Conservation (phyloP, 1,139 yeast genomes). For the Starmera stellimalicola region DNA sequence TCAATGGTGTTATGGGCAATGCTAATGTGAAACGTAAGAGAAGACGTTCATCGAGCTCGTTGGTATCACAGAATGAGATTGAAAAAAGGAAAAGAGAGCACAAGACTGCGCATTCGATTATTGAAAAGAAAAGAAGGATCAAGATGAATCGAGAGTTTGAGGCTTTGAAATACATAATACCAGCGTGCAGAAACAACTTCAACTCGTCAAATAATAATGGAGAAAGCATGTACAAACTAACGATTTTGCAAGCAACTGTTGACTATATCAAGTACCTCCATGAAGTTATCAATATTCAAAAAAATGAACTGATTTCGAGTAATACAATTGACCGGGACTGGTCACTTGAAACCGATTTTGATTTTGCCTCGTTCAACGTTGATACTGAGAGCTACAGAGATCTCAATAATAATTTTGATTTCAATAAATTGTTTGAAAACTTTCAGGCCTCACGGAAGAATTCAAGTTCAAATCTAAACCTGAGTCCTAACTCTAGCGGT, state of each 20-base stretch:
- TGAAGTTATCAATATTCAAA: conserved; percentile 41
- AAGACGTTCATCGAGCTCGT: conserved; percentile 29
- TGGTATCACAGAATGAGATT: conserved; percentile 41
- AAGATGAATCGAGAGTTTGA: conserved; percentile 80
- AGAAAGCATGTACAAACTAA: conserved; percentile 72
- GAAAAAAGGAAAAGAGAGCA: conserved; percentile 49
- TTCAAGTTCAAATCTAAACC: conserved; percentile 23
- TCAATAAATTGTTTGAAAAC: conserved; percentile 27
- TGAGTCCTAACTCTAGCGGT: no score
- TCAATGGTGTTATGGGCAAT: neutral
- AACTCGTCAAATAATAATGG: conserved; percentile 21
- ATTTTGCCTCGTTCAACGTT: conserved; percentile 42
- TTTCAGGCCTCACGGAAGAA: conserved; percentile 8
- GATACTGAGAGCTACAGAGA: conserved; percentile 52
- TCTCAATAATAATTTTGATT: conserved; percentile 46
- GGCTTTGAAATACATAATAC: conserved; percentile 66
- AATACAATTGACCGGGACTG: conserved; percentile 14
- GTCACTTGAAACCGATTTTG: conserved; percentile 31
- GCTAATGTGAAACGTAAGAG: conserved; percentile 31
- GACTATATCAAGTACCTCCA: conserved; percentile 70
- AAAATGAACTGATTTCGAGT: conserved; percentile 24
- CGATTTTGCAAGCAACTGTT: conserved; percentile 72
- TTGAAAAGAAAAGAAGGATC: conserved; percentile 69
- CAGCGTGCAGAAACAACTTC: conserved; percentile 51
- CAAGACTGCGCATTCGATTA: conserved; percentile 60